Conservation (phyloP, 345 rosid species). For the Acer saccharum region DNA sequence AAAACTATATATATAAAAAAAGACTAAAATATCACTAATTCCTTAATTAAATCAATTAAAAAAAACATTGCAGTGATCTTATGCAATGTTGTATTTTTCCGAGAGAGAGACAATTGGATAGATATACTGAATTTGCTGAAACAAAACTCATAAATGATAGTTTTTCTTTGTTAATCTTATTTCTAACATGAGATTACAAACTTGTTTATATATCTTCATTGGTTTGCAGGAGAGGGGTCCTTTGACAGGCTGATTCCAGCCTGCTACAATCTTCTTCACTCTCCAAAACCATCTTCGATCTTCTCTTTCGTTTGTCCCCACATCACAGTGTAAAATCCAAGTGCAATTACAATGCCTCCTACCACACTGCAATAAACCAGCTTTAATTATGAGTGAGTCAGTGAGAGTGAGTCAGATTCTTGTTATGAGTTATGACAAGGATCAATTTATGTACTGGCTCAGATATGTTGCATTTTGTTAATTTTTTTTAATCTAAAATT, state of each 20-base stretch:
- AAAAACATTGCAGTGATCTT: too few relatives aligned
- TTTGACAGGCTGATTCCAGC: slow-evolving; percentile 22
- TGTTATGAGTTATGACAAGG: too few relatives aligned
- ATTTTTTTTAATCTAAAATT: too few relatives aligned
- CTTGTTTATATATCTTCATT: slow-evolving; percentile 7
- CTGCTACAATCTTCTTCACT: slow-evolving; percentile 13
- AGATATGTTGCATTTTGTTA: too few relatives aligned
- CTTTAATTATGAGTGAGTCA: neutral
- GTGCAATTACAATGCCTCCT: slow-evolving; percentile 33
- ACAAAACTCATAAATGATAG: neutral
- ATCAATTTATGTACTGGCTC: too few relatives aligned
- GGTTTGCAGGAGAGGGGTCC: slow-evolving; percentile 25
- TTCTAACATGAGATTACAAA: neutral
- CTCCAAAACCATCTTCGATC: neutral
- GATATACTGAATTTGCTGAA: neutral
- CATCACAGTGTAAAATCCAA: slow-evolving; percentile 37
- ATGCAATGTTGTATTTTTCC: too few relatives aligned
- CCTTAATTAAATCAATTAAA: too few relatives aligned
- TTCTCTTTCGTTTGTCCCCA: slow-evolving; percentile 39
- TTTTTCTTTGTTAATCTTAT: too few relatives aligned
- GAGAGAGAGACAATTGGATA: neutral
- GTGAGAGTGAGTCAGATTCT: too few relatives aligned
- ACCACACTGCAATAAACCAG: slow-evolving; percentile 27
- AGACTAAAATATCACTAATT: too few relatives aligned
- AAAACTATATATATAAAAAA: too few relatives aligned